These are phyloP conservation scores for Debaryomyces sp. DNA, from an alignment of 1,139 yeast genomes.

Conservation along the genomic window DNA sequence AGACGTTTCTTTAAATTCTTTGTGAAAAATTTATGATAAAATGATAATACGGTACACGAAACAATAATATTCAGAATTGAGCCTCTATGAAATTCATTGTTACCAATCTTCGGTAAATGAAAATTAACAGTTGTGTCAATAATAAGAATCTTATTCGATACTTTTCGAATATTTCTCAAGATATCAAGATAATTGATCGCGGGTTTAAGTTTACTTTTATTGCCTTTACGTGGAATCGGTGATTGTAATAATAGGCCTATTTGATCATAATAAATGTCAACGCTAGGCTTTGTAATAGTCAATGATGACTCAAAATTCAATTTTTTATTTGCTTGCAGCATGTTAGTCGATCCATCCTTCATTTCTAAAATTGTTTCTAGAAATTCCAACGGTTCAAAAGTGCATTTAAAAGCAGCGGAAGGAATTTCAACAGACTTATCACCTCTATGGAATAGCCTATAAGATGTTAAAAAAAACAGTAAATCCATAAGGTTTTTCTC, in stretches of 20 bases:
- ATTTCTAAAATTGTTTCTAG: background rate
- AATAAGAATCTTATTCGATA: slow-evolving; percentile 31
- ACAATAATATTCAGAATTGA: slow-evolving; percentile 32
- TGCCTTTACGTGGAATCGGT: slow-evolving; percentile 9
- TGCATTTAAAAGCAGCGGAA: slow-evolving; percentile 5
- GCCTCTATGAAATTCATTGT: slow-evolving; percentile 29
- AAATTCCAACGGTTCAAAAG: slow-evolving; percentile 2
- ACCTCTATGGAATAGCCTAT: slow-evolving; percentile 31
- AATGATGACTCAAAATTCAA: slow-evolving; percentile 23
- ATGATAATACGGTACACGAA: slow-evolving; percentile 25
- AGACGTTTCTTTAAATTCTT: slow-evolving; percentile 21
- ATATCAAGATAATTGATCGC: background rate
- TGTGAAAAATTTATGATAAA: slow-evolving; percentile 32
- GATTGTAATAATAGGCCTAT: slow-evolving; percentile 18
- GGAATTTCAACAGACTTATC: slow-evolving; percentile 41
- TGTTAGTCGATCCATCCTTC: background rate
- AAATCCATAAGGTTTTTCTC: background rate
- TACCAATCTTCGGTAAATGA: slow-evolving; percentile 36
- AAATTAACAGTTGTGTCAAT: slow-evolving; percentile 34
- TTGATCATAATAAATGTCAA: slow-evolving; percentile 46
- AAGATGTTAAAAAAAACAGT: slow-evolving; percentile 23
- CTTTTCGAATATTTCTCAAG: slow-evolving; percentile 15
- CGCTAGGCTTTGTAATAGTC: slow-evolving; percentile 33
- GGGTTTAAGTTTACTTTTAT: slow-evolving; percentile 6
- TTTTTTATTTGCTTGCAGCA: background rate